These are phyloP conservation scores for Sesbania bispinosa DNA, from an alignment of 306 rosid species.

Conservation along the genomic window DNA sequence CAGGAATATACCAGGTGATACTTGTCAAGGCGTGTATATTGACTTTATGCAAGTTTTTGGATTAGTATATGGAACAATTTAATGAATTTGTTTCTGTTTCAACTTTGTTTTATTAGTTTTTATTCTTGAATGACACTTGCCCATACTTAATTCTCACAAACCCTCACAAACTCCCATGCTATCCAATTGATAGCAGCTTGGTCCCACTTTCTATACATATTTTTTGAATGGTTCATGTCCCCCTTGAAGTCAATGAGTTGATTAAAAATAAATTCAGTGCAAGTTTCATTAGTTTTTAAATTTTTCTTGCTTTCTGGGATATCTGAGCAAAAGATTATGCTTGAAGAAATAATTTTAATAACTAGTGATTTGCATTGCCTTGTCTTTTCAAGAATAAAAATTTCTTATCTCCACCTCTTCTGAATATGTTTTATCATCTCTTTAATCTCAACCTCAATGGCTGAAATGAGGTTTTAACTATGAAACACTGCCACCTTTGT, in stretches of 20 bases:
- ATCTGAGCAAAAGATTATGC: neutral
- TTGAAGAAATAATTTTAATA: neutral
- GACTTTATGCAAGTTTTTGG: slow-evolving; percentile 1
- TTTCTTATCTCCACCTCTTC: neutral
- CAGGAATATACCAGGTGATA: slow-evolving; percentile 72
- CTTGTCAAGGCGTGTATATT: neutral
- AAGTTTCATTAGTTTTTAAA: neutral
- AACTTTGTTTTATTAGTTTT: neutral
- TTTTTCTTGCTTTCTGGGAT: neutral
- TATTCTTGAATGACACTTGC: neutral
- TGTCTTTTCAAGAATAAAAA: neutral
- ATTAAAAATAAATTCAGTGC: neutral
- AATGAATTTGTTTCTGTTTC: neutral
- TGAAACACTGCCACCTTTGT: no score
- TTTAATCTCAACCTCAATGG: neutral
- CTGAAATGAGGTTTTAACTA: neutral
- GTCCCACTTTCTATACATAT: neutral
- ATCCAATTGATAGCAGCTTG: neutral
- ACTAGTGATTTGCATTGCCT: slow-evolving; percentile 4
- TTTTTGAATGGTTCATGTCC: neutral
- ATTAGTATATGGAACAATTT: neutral
- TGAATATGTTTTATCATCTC: neutral
- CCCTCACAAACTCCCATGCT: neutral
- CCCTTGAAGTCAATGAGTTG: neutral
- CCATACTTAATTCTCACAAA: neutral